Conservation (phyloP, 148 eudicot species). For the Camellia granthamiana region DNA sequence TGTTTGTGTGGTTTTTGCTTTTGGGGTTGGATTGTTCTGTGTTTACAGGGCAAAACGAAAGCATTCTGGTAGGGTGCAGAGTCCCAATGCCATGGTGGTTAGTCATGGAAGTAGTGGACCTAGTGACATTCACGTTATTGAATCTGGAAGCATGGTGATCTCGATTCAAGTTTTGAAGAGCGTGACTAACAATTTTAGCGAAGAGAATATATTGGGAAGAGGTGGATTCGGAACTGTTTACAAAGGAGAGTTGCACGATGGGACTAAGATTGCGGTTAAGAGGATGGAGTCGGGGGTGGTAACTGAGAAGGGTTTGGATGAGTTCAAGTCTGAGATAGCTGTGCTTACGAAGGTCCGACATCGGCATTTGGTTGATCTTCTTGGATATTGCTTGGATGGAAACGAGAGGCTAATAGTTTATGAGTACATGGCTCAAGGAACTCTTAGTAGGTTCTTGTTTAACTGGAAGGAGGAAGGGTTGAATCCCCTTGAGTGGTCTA, state of each 20-base stretch:
- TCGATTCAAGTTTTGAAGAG: constrained; percentile 45
- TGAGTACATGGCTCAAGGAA: constrained; percentile 66
- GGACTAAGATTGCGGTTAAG: constrained; percentile 61
- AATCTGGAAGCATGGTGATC: constrained; percentile 45
- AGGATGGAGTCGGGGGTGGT: constrained; percentile 54
- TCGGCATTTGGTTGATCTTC: constrained; percentile 55
- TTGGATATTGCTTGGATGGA: constrained; percentile 57
- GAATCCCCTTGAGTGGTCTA: constrained; percentile 40
- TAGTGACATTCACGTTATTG: constrained; percentile 43
- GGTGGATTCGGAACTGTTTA: constrained; percentile 72
- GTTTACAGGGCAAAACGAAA: constrained; percentile 47
- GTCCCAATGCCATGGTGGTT: constrained; percentile 47
- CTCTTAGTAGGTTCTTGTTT: constrained; percentile 48
- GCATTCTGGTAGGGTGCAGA: constrained; percentile 42
- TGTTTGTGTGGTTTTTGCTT: constrained; percentile 32
- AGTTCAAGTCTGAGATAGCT: constrained; percentile 62
- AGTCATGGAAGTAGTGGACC: constrained; percentile 39
- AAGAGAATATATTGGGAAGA: constrained; percentile 43
- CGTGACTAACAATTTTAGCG: constrained; percentile 50
- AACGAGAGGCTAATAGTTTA: constrained; percentile 67
- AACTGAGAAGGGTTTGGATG: constrained; percentile 52
- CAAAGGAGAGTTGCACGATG: constrained; percentile 58
- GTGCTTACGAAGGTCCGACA: constrained; percentile 68
- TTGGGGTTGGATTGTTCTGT: constrained; percentile 48
- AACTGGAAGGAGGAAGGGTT: constrained; percentile 42